Evolutionary conservation across 345 rosid species (phyloP), one percentile per base, ranked within the genome.

Genomic region (Clarkia xantiana): DNA sequence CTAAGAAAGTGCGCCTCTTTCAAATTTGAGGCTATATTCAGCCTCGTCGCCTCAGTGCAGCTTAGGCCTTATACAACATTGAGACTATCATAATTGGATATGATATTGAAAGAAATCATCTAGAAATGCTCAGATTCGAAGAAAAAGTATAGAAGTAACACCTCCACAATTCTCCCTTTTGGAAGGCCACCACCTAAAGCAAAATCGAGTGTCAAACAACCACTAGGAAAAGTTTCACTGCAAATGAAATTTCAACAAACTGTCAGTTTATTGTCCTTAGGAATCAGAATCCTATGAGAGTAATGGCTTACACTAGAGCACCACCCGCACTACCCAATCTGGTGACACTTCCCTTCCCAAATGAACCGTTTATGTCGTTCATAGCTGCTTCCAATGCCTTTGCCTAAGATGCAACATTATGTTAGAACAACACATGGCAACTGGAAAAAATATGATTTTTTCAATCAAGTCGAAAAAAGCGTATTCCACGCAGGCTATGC

Each of bases 141-240:
- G 45, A 51, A n/a, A n/a, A n/a, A 36, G 36, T 4, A 41, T 2
- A 34, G 44, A 41, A 42, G 48, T 25, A 55, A 52, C 66, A 82
- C 95, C 94, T 90, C 97, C 10, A 90, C 94, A 69, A 90, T 73
- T 63, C 97, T 76, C 49, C 97, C 97, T 62, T 70, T 90, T 36
- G 97, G 95, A 59, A 82, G 73, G 44, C 97, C 97, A 47, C 97
- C 97, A 18, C 97, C 94, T 51, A 90, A 81, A 54, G 97, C 97
- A 67, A 86, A 78, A 81, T 90, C 95, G 53, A 90, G 77, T 0
- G 88, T 81, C 79, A 90, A 72, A 53, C 87, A 66, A 63, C 97
- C 97, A 63, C 97, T 80, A 1, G 95, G 82, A 70, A 89, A 89
- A 45, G 97, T 84, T 71, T 85, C 95, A 12, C 97, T 85, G 75